Evolutionary conservation across 2,329 filamentous ascomycete species (phyloP), one percentile per base, ranked within the genome.

Genomic region (Seiridium unicorne): DNA sequence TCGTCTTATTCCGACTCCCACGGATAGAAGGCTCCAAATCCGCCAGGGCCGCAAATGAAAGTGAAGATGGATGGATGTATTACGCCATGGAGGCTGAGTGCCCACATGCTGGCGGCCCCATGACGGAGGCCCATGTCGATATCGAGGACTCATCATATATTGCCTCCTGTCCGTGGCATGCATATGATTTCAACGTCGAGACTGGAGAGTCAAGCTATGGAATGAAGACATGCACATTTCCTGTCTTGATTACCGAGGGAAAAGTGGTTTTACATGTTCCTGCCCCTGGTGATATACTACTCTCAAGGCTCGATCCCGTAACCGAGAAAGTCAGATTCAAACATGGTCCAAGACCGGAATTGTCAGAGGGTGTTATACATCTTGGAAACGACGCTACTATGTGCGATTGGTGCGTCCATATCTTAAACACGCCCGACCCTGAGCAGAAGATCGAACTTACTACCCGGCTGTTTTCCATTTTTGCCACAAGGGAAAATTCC

Each of bases 1-100:
- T 80, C 59, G 74, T 80, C 31, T 68, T 80, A 6, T 80, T 80
- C 61, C 77, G 77, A 44, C 62, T 80, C 44, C 77, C 77, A 7
- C 72, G 67, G 6, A 80, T 80, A 60, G 71, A 73, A 59, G 64
- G 65, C 31, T 64, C 70, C 7, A 65, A 62, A 44, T 59, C 63
- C 47, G 70, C 69, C 65, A 44, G 40, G 7, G 55, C 63, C 18
- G 51, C 66, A 38, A 72, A 74, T 55, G 72, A 77, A 55, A 72
- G 68, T 6, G 61, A 61, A 4, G 68, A 75, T 68, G 77, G 74
- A 35, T 80, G 78, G 77, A 74, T 71, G 1, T 80, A 79, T 61
- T 80, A 76, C 64, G 76, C 77, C 36, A 80, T 80, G 78, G 77
- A 79, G 63, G 77, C 78, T 0, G 76, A 79, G 58, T 80, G 78